Percentiles rank a stretch among this genome's conserved stretches.
phyloP scores from a whole-genome alignment of 805 yeast species.

The Wickerhamomyces rabaulensis region DNA sequence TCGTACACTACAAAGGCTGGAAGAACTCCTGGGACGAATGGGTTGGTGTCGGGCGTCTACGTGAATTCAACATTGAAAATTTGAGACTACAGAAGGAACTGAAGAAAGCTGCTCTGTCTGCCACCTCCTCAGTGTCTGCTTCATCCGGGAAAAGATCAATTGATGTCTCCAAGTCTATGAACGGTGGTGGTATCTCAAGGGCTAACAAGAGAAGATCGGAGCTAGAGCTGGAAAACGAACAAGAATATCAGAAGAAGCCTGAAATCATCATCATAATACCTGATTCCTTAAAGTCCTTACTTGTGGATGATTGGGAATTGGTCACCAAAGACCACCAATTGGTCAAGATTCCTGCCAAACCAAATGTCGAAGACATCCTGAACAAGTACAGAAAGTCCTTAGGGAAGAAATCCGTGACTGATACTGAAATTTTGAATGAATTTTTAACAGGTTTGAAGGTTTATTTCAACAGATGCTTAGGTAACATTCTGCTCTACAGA shows the following conservation, averaged over 20 bases:
- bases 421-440: conserved; percentile 52
- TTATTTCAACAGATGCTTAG: conserved; percentile 72
- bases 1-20: conserved; percentile 94
- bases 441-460: conserved; percentile 62
- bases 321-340: conserved; percentile 76
- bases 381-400: conserved; percentile 38
- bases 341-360: conserved; percentile 56
- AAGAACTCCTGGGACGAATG: conserved; percentile 95
- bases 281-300: conserved; percentile 55
- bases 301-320: conserved; percentile 93
- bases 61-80: conserved; percentile 67
- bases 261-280: conserved; percentile 57
- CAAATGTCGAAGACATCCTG: conserved; percentile 50
- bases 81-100: conserved; percentile 56
- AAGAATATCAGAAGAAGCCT: conserved; percentile 21
- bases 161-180: conserved; percentile 11
- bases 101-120: conserved; percentile 39
- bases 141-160: conserved; percentile 8
- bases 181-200: conserved; percentile 8
- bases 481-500: conserved; percentile 64
- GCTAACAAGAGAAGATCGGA: conserved; percentile 24
- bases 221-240: conserved; percentile 26
- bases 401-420: conserved; percentile 26
- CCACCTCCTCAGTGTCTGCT: conserved; percentile 18
- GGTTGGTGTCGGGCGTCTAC: conserved; percentile 67